Conservation (phyloP, 2,329 filamentous ascomycete genomes). For the Diplodia corticola region DNA sequence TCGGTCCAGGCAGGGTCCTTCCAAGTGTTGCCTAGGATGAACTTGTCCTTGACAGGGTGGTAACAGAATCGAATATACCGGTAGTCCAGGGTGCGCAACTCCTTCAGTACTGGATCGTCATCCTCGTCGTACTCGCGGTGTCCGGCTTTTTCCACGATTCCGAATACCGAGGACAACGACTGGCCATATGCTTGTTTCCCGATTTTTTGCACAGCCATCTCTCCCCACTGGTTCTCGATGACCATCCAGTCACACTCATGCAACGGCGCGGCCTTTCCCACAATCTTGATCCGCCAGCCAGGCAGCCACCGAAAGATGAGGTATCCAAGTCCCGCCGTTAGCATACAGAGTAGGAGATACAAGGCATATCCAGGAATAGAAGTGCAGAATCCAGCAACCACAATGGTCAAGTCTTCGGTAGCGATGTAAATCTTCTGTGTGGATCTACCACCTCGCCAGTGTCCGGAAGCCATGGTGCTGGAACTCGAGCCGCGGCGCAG, state of each 20-base stretch:
- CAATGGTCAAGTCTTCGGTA: constrained; percentile 92
- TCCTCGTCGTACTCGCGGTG: constrained; percentile 70
- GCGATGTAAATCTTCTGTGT: constrained; percentile 92
- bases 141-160: constrained; percentile 62
- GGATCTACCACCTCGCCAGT: constrained; percentile 59
- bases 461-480: constrained; percentile 65
- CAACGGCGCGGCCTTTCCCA: constrained; percentile 69
- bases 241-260: constrained; percentile 86
- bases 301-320: constrained; percentile 89
- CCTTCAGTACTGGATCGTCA: constrained; percentile 71
- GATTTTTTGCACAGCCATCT: constrained; percentile 77
- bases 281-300: constrained; percentile 75
- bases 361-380: constrained; percentile 66
- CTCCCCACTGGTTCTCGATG: constrained; percentile 96
- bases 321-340: constrained; percentile 76
- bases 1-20: constrained; percentile 89
- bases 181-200: constrained; percentile 59
- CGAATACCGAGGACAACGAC: constrained; percentile 69
- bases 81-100: constrained; percentile 81
- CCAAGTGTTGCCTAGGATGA: constrained; percentile 84
- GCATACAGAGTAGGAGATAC: constrained; percentile 70
- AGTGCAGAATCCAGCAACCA: constrained; percentile 86
- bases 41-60: constrained; percentile 85
- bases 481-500: constrained; percentile 72
- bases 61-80: constrained; percentile 93